Base-by-base conservation (phyloP, 352 stramenopile genomes). In the Phytophthora fragariaefolia region DNA sequence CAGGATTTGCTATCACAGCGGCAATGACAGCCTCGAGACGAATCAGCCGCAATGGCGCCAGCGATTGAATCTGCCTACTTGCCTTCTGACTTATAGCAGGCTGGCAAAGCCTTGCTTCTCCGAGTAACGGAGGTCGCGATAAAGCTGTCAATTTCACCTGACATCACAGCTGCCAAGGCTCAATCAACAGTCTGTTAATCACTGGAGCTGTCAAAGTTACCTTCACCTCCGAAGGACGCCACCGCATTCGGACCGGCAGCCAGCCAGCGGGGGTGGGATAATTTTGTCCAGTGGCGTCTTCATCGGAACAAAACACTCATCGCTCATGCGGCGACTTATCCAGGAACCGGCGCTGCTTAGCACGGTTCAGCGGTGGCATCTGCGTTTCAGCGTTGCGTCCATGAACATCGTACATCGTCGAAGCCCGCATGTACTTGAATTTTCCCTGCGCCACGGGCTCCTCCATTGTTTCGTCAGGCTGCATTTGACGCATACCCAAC, bases 401-500 rank as follows among this genome's bases (percentile, higher is more conserved):
- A 46, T 77, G 69, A 26, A 80, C 66, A 28, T 82, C 76, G 43
- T 71, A 50, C 74, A 83, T 80, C 22, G 63, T 63, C 2, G 66
- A 85, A 45, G 71, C 66, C 24, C 79, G 69, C 77, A 80, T 85
- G 40, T 63, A 80, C 48, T 87, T 85, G 34, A 71, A 77, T 18
- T 83, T 85, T 38, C 78, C 76, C 45, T 82, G 76, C 10, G 74
- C 66, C 8, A 51, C 49, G 38, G 75, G 57, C 10, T 58, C n/a
- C 34, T 76, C 52, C 66, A 80, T 76, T 59, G 61, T 54, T 60
- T 76, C 69, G 53, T 90, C 77, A 3, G 57, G 67, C 36, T 74
- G 68, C 46, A 73, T 68, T 36, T 84, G 68, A 2, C 71, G 72
- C 52, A 74, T 67, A n/a, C 65, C 64, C 13, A 73, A 74, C 32